Percentiles rank a stretch among this genome's conserved stretches.
These are phyloP conservation scores for Taxillus chinensis DNA, from an alignment of 164 flowering plant genomes.

Conservation along the genomic window DNA sequence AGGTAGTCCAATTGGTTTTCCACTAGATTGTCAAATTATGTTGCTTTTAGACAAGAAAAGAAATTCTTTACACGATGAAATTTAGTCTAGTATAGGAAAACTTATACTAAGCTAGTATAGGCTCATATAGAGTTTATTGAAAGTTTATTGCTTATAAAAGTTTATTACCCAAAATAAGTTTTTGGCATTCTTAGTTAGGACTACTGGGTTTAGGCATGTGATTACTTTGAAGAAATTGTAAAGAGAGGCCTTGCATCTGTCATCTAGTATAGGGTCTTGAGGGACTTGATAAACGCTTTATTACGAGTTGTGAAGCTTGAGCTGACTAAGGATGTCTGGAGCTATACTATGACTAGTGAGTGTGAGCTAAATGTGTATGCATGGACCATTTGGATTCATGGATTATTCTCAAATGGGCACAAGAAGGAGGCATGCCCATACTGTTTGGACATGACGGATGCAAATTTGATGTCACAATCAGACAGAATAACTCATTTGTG, in stretches of 20 bases:
- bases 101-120: too few relatives aligned
- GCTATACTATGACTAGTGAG: constrained; percentile 46
- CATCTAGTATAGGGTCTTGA: constrained; percentile 76
- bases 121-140: too few relatives aligned
- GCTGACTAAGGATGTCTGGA: constrained; percentile 79
- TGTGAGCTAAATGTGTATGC: constrained; percentile 73
- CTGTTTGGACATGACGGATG: constrained; percentile 89
- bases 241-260: constrained; percentile 59
- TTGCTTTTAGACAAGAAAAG: too few relatives aligned
- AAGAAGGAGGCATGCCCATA: constrained; percentile 87
- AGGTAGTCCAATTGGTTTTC: too few relatives aligned
- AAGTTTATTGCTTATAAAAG: too few relatives aligned
- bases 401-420: constrained; percentile 66
- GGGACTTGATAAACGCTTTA: constrained; percentile 59
- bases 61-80: too few relatives aligned
- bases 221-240: constrained; percentile 83
- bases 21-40: too few relatives aligned
- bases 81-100: too few relatives aligned
- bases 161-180: too few relatives aligned
- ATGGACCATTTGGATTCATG: constrained; percentile 96
- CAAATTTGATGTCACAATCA: constrained; percentile 79
- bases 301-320: constrained; percentile 71
- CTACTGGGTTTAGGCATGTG: constrained; percentile 59
- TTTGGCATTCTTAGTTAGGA: constrained; percentile 63
- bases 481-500: too few relatives aligned